Evolutionary conservation across 768 basidiomycete species (phyloP), one percentile per base, ranked within the genome.

Genomic region (Obba rivulosa): DNA sequence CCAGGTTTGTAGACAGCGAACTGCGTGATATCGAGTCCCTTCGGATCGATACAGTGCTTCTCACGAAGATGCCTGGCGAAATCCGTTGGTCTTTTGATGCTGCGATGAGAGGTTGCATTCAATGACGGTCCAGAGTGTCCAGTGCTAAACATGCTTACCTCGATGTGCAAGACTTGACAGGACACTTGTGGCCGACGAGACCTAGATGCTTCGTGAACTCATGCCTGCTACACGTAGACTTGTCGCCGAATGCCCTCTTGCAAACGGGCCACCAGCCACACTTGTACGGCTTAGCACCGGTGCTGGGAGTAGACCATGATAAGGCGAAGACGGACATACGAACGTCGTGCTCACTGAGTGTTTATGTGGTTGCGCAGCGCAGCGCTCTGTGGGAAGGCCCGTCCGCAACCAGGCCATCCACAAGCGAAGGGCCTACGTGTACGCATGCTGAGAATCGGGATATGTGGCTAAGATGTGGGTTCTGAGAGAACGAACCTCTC

Each of bases 191-290:
- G 1, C 48, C 51, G 13, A 39, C 21, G 34, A 46, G 39, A 11
- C 39, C 61, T 16, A 60, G 54, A 57, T 87, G 85, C 2, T 69
- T 75, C 62, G 86, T 83, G 57, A 75, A 78, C 47, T 73, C 69
- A 56, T 87, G 85, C 8, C 85, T 80, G 24, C 77, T 68, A 53
- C 80, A 69, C 39, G 85, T 86, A 0, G 85, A 87, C 10, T 83
- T 85, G 56, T 87, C 85, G 13, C 78, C 78, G 54, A 87, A 87
- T 13, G 67, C 62, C 24, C 74, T 68, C 9, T 45, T 48, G 57
- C 85, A 87, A 5, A 7, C 28, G 28, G 5, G 28, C 7, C 5
- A 5, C 28, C 28, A 31, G 18, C 60, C 69, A 55, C 85, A 87
- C 7, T 46, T 49, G 56, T 71, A 75, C 2, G 83, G 84, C 57